A percentile compares a stretch with the other conserved stretches of the same genome.
Evolutionary conservation across 345 rosid genomes (phyloP).

Genomic region (Moricandia arvensis): DNA sequence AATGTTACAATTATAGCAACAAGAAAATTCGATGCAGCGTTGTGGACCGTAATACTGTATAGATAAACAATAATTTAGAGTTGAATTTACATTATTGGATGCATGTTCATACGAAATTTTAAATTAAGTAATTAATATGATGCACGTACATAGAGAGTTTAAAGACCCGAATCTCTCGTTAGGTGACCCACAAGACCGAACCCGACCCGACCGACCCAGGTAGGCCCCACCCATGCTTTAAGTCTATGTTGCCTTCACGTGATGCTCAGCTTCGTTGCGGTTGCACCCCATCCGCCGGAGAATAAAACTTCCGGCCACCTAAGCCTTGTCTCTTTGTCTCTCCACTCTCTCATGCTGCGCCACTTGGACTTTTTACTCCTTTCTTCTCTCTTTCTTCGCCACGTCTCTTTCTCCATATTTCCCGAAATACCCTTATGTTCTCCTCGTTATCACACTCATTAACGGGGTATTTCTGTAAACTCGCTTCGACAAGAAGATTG

Average conservation of each 20-base stretch:
- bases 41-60: conserved; percentile 26
- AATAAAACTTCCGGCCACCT: conserved; percentile 31
- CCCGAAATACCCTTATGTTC: neutral
- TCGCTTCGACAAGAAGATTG: conserved; percentile 11
- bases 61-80: conserved; percentile 10
- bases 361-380: conserved; percentile 28
- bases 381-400: conserved; percentile 34
- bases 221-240: conserved; percentile 14
- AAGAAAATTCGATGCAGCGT: conserved; percentile 12
- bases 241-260: conserved; percentile 2
- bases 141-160: conserved; percentile 21
- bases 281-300: conserved; percentile 30
- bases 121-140: too few relatives aligned
- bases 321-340: conserved; percentile 33
- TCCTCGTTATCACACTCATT: too few relatives aligned
- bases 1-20: neutral
- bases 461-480: too few relatives aligned
- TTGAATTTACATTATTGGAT: conserved; percentile 36
- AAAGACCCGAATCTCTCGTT: conserved; percentile 14
- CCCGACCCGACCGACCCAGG: too few relatives aligned
- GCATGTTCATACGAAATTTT: too few relatives aligned
- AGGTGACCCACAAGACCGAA: conserved; percentile 16
- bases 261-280: conserved; percentile 21
- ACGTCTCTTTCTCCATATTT: neutral
- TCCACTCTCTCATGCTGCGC: neutral